Evolutionary conservation across 495 filamentous ascomycete genomes (phyloP), one percentile per base, ranked within the genome.

Genomic region (Aspergillus ellipticus): DNA sequence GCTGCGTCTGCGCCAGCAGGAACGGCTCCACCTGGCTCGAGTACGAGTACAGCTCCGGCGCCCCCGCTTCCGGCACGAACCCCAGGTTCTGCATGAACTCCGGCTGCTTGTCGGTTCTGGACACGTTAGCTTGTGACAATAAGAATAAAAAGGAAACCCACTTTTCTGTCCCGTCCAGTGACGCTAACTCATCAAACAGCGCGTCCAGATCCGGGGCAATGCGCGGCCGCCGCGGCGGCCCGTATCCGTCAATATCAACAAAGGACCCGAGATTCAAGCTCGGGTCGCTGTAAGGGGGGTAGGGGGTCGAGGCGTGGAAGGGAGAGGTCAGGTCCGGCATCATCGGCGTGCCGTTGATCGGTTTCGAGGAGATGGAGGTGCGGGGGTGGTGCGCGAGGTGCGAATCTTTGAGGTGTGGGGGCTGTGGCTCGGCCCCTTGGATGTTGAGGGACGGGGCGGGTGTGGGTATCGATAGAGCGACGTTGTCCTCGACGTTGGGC

Each of bases 21-120:
- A 73, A 73, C 9, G 73, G 70, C 28, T 76, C 73, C n/a, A 68
- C 66, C 31, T 73, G 71, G 54, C 57, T 63, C 10, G 68, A 64
- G 42, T 73, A 76, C 0, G 71, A 68, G 51, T 71, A 74, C 0
- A 74, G 55, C 46, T 74, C 73, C 0, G 73, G 70, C 3, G 72
- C 63, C 0, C 67, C 69, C 0, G 66, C 60, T 41, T 74, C 68
- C 0, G 73, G 58, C 4, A 76, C 65, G 19, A 74, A 76, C 3
- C 73, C 73, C 6, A 76, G 55, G 17, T 76, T 76, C 45, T 76
- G 73, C 73, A 76, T 76, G 57, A 76, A 76, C 43, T 76, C 73
- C 0, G 70, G 66, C 51, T 66, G 66, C 50, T 73, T 73, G 42
- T 76, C 73, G 43, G 67, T 45, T 49, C 73, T 76, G 24, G 0